Conservation (phyloP, 768 basidiomycete species). For the Dacryopinax spathularia region DNA sequence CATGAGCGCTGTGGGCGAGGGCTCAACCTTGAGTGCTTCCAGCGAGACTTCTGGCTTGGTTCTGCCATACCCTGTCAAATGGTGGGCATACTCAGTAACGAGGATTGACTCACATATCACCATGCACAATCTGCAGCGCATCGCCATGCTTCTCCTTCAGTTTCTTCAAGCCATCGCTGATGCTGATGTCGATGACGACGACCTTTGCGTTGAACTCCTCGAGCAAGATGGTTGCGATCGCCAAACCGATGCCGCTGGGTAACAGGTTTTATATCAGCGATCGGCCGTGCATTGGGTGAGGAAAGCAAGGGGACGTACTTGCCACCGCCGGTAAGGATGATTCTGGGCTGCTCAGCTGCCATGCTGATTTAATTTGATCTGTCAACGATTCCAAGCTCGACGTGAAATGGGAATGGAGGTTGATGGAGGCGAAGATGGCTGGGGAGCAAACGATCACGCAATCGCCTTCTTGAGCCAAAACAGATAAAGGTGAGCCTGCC, state of each 20-base stretch:
- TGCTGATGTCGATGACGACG: conserved; percentile 59
- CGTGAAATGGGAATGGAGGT: neutral
- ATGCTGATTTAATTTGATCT: neutral
- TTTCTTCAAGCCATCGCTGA: conserved; percentile 45
- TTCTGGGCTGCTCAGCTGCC: neutral
- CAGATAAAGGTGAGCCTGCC: too few species aligned
- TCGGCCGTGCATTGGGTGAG: too few species aligned
- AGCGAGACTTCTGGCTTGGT: neutral
- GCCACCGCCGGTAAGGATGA: neutral
- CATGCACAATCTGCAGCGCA: conserved; percentile 41
- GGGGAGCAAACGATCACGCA: too few species aligned
- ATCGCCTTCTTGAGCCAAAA: too few species aligned
- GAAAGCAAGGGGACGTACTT: neutral
- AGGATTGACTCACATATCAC: conserved; percentile 44
- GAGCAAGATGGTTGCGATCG: conserved; percentile 53
- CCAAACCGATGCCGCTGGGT: conserved; percentile 58
- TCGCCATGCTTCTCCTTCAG: conserved; percentile 31
- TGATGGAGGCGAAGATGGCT: too few species aligned
- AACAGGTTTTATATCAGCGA: too few species aligned
- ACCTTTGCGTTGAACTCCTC: conserved; percentile 50
- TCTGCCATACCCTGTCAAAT: neutral
- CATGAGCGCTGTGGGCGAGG: neutral
- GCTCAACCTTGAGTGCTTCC: neutral
- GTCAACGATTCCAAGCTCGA: neutral
- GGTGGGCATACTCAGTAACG: neutral